Evolutionary conservation across 306 rosid species (phyloP).

Genomic region (Fragaria ananassa): DNA sequence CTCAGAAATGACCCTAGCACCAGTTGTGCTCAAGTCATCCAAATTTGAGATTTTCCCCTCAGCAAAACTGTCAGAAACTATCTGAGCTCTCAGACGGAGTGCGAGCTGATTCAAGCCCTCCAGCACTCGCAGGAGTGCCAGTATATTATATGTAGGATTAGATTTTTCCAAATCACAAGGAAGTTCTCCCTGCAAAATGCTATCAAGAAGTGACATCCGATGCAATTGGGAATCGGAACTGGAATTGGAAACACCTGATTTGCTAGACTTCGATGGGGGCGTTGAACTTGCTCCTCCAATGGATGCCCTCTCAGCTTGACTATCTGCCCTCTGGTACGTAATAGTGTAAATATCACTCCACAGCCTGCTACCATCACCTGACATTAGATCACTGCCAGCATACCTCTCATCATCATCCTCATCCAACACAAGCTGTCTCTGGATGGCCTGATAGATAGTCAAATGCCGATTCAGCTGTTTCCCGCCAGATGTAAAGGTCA

Average conservation of each 20-base stretch:
- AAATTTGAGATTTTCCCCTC: slow-evolving; percentile 58
- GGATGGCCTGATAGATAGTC: slow-evolving; percentile 96
- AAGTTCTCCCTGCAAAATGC: slow-evolving; percentile 91
- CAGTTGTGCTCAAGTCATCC: slow-evolving; percentile 54
- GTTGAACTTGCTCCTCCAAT: slow-evolving; percentile 64
- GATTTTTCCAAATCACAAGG: slow-evolving; percentile 95
- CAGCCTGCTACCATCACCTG: slow-evolving; percentile 92
- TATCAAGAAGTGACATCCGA: slow-evolving; percentile 75
- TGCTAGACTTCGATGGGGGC: slow-evolving; percentile 52
- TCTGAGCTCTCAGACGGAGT: slow-evolving; percentile 76
- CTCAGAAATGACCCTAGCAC: slow-evolving; percentile 64
- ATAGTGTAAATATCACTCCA: slow-evolving; percentile 95
- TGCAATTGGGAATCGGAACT: slow-evolving; percentile 55
- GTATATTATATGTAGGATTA: slow-evolving; percentile 76
- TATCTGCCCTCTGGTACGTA: slow-evolving; percentile 83
- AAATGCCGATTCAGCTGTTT: slow-evolving; percentile 89
- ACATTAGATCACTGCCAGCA: slow-evolving; percentile 62
- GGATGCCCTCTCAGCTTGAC: slow-evolving; percentile 59
- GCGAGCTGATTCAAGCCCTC: slow-evolving; percentile 98
- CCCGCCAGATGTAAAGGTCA: slow-evolving; percentile 84
- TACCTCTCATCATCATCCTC: slow-evolving; percentile 97
- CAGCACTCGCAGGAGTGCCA: slow-evolving; percentile 80
- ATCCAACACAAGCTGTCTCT: slow-evolving; percentile 84
- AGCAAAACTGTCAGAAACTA: slow-evolving; percentile 65
- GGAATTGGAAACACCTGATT: slow-evolving; percentile 54